Percentiles rank a stretch among this genome's conserved stretches.
phyloP scores from a whole-genome alignment of 805 yeast species.

The Wickerhamiella brachini region DNA sequence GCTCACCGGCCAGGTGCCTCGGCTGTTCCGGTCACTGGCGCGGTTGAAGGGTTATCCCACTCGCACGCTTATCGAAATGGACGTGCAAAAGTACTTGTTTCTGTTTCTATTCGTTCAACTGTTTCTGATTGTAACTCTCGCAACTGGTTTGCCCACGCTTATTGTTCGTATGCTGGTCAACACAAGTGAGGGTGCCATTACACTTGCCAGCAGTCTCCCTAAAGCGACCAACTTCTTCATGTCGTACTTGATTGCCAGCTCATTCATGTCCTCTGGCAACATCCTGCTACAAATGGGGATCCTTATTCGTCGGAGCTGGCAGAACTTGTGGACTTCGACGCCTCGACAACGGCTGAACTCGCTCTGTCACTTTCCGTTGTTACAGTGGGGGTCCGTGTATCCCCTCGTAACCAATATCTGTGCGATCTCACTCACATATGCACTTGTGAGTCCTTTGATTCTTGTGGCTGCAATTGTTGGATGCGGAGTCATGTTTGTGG shows the following conservation, averaged over 20 bases:
- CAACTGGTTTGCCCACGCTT: conserved; percentile 59
- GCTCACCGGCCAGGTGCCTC: conserved; percentile 50
- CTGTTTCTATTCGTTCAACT: conserved; percentile 68
- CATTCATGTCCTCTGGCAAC: conserved; percentile 62
- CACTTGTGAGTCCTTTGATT: conserved; percentile 68
- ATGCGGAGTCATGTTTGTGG: conserved; percentile 41
- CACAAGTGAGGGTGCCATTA: conserved; percentile 27
- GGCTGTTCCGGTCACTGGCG: conserved; percentile 41
- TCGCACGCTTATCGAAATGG: conserved; percentile 49
- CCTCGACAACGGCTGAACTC: conserved; percentile 45
- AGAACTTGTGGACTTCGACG: conserved; percentile 34
- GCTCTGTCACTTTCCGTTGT: conserved; percentile 30
- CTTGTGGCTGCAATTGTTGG: conserved; percentile 45
- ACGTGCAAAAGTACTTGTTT: conserved; percentile 66
- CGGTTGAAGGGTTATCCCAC: conserved; percentile 45
- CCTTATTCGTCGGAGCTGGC: conserved; percentile 30
- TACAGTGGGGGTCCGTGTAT: conserved; percentile 67
- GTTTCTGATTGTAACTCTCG: conserved; percentile 70
- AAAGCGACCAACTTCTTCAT: conserved; percentile 78
- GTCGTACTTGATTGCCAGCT: conserved; percentile 61
- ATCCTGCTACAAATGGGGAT: conserved; percentile 48
- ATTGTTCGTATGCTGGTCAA: conserved; percentile 12
- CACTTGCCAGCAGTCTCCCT: conserved; percentile 68
- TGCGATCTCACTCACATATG: conserved; percentile 64
- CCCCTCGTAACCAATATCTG: conserved; percentile 68